phyloP scores from a whole-genome alignment of 2,329 filamentous ascomycete species.

The Fusarium equiseti region DNA sequence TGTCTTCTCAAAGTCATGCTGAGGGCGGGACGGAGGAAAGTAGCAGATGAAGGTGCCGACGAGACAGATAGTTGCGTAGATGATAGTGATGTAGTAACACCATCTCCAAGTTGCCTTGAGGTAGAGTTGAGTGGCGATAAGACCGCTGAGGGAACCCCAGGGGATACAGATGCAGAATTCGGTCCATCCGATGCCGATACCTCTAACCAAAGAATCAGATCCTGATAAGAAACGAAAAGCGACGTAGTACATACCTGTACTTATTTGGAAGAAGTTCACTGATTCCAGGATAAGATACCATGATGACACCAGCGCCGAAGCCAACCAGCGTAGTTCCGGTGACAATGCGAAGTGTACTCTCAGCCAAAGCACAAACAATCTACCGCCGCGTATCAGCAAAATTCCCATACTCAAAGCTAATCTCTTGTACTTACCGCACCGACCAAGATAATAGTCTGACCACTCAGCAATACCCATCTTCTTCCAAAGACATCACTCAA shows the following conservation, averaged over 20 bases:
- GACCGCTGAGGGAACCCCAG: constrained; percentile 1
- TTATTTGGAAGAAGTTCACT: constrained; percentile 16
- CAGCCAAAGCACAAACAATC: constrained; percentile 11
- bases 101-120: constrained; percentile 17
- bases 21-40: constrained; percentile 12
- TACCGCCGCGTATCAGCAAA: rapidly evolving
- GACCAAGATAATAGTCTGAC: constrained; percentile 8
- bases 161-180: constrained; percentile 19
- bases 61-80: constrained; percentile 8
- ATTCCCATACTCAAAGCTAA: rapidly evolving
- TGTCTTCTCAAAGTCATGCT: constrained; percentile 20
- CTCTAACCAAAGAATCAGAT: neutral
- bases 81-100: constrained; percentile 22
- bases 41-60: constrained; percentile 18
- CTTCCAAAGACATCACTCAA: constrained; percentile 19
- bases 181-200: constrained; percentile 15
- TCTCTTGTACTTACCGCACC: constrained; percentile 4
- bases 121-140: constrained; percentile 15
- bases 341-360: constrained; percentile 5
- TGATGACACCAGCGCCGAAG: constrained; percentile 14
- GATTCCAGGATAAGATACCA: constrained; percentile 18
- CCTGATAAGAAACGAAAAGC: rapidly evolving
- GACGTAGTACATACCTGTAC: neutral
- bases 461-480: constrained; percentile 7
- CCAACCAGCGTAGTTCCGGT: constrained; percentile 15